Conservation (phyloP, 257 asterid genomes). For the Vinca minor region DNA sequence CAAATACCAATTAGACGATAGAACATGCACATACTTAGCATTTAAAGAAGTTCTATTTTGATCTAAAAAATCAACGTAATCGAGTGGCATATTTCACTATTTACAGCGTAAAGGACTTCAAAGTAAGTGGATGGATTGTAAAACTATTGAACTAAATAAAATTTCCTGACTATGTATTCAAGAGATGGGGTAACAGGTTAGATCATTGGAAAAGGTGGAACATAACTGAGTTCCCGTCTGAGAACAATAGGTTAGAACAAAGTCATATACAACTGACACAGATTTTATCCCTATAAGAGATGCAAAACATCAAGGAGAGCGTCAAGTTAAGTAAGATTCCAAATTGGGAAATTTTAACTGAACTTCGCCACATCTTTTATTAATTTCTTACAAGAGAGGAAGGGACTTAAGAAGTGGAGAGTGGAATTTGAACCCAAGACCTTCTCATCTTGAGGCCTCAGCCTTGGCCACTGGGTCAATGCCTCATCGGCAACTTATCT, state of each 20-base stretch:
- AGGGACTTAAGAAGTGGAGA: no score
- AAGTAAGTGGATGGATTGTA: neutral
- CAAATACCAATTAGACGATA: no score
- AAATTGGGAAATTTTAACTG: neutral
- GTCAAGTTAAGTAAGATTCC: no score
- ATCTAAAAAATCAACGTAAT: no score
- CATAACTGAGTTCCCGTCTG: neutral
- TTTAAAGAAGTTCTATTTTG: neutral
- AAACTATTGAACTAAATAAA: neutral
- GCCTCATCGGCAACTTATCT: no score
- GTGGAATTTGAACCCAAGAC: no score
- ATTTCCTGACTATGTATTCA: neutral
- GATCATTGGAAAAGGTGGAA: neutral
- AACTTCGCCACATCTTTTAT: no score
- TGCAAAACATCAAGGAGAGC: neutral
- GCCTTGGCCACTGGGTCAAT: no score
- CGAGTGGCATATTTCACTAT: neutral
- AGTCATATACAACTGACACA: neutral
- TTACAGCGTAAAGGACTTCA: neutral
- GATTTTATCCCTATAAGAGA: no score
- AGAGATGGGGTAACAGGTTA: neutral
- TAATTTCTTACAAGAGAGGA: no score
- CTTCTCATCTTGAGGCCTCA: no score
- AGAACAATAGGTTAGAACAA: neutral
- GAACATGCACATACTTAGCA: no score